These are phyloP conservation scores for Halenospora varia DNA, from an alignment of 495 filamentous ascomycete species.

Conservation along the genomic window DNA sequence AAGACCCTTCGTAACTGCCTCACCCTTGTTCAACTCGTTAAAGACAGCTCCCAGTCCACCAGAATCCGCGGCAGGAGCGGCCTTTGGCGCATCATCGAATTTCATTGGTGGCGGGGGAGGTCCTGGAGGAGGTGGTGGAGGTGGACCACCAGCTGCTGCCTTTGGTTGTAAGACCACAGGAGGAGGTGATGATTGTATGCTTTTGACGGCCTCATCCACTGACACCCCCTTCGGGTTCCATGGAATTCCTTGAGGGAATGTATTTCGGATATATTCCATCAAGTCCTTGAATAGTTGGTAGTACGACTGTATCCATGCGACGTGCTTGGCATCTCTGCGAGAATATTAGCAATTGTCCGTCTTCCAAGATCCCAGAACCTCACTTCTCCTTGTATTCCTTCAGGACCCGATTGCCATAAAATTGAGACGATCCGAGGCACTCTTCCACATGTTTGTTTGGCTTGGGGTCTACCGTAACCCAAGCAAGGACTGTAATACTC, in stretches of 20 bases:
- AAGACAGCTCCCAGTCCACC: conserved; percentile 82
- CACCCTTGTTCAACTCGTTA: conserved; percentile 82
- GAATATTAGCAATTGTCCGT: conserved; percentile 7
- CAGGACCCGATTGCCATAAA: conserved; percentile 87
- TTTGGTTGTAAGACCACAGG: conserved; percentile 27
- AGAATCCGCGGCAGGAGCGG: conserved; percentile 28
- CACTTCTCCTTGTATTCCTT: conserved; percentile 89
- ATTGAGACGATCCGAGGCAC: conserved; percentile 72
- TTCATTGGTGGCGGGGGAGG: conserved; percentile 61
- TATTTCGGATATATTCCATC: conserved; percentile 71
- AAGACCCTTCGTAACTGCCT: conserved; percentile 77
- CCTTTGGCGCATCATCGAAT: conserved; percentile 42
- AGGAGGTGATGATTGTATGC: conserved; percentile 42
- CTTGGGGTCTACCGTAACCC: conserved; percentile 75
- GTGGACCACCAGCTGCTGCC: conserved; percentile 36
- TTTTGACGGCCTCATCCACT: conserved; percentile 62
- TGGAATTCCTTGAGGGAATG: conserved; percentile 71
- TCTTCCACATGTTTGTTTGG: conserved; percentile 80
- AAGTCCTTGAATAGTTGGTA: conserved; percentile 83
- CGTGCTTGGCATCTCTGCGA: conserved; percentile 66
- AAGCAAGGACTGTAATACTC: conserved; percentile 77
- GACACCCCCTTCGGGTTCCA: conserved; percentile 86
- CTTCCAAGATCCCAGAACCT: conserved; percentile 23
- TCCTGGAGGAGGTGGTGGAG: conserved; percentile 68
- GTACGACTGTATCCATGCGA: conserved; percentile 84